phyloP scores from a whole-genome alignment of 257 asterid genomes.

The Solanum clarkiae region DNA sequence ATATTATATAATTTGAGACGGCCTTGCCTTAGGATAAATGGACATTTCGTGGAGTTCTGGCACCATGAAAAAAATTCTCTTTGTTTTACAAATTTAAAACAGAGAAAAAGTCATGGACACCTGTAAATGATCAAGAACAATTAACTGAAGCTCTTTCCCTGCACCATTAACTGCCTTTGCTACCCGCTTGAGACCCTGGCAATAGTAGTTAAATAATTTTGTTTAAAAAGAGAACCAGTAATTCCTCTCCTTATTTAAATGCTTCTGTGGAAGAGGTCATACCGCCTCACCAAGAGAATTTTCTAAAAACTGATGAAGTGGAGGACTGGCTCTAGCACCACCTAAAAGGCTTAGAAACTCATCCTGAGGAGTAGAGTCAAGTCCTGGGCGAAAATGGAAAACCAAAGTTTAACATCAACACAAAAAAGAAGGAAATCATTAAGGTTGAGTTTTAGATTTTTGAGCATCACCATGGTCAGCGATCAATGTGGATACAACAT shows the following conservation, averaged over 20 bases:
- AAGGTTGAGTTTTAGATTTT: background rate
- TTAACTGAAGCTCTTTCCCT: conserved; percentile 83
- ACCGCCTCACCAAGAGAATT: conserved; percentile 97
- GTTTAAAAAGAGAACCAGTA: background rate
- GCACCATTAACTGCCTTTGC: conserved; percentile 72
- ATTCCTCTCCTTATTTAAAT: background rate
- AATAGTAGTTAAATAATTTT: conserved; percentile 6
- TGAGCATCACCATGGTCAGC: conserved; percentile 60
- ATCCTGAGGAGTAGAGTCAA: conserved; percentile 83
- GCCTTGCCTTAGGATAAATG: background rate
- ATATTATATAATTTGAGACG: background rate
- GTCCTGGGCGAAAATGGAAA: conserved; percentile 35
- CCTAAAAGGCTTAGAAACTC: conserved; percentile 84
- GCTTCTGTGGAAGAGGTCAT: conserved; percentile 1
- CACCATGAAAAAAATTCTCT: background rate
- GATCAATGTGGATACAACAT: conserved; percentile 60
- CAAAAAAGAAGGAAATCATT: background rate
- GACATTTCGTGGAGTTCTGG: background rate
- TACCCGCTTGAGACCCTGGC: conserved; percentile 77
- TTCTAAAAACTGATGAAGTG: conserved; percentile 89
- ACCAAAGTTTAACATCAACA: conserved; percentile 9
- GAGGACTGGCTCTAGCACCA: conserved; percentile 96
- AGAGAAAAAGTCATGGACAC: conserved; percentile 18
- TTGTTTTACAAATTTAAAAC: background rate
- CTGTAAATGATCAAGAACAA: conserved; percentile 83